Evolutionary conservation across 1,139 yeast species (phyloP).

Genomic region (Nematodospora anomalae): DNA sequence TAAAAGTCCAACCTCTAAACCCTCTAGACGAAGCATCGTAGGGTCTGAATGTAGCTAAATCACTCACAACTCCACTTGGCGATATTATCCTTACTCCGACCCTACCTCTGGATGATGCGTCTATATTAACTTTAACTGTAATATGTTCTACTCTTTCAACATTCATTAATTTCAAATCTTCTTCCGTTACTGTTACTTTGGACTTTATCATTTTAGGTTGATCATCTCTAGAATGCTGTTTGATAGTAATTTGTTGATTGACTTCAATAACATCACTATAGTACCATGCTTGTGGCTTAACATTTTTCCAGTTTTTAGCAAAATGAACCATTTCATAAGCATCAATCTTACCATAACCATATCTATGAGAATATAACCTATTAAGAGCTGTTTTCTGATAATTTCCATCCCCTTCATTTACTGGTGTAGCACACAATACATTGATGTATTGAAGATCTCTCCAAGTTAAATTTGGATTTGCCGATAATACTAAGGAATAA

Average conservation of each 20-base stretch:
- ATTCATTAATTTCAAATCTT: conserved; percentile 55
- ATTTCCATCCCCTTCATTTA: conserved; percentile 64
- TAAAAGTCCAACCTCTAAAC: conserved; percentile 83
- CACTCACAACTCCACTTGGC: conserved; percentile 73
- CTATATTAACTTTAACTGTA: conserved; percentile 74
- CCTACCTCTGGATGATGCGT: conserved; percentile 66
- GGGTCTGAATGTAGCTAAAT: conserved; percentile 70
- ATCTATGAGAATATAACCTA: conserved; percentile 75
- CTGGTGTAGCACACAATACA: conserved; percentile 69
- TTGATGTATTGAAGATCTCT: conserved; percentile 89
- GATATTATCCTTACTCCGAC: conserved; percentile 66
- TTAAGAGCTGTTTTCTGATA: conserved; percentile 67
- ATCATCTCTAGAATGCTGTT: conserved; percentile 16
- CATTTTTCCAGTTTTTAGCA: conserved; percentile 79
- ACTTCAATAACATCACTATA: conserved; percentile 48
- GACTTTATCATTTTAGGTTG: conserved; percentile 36
- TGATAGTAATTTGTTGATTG: conserved; percentile 17
- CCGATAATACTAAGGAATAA: conserved; percentile 76
- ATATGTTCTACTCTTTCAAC: conserved; percentile 81
- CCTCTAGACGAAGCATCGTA: conserved; percentile 61
- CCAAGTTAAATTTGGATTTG: conserved; percentile 90
- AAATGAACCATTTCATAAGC: conserved; percentile 71
- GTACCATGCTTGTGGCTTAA: conserved; percentile 89
- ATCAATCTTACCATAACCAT: conserved; percentile 93
- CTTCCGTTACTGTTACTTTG: conserved; percentile 47